A percentile compares a stretch with the other conserved stretches of the same genome.
Evolutionary conservation across 139 green algal species (phyloP).

Genomic region (Picochlorum costavermella): DNA sequence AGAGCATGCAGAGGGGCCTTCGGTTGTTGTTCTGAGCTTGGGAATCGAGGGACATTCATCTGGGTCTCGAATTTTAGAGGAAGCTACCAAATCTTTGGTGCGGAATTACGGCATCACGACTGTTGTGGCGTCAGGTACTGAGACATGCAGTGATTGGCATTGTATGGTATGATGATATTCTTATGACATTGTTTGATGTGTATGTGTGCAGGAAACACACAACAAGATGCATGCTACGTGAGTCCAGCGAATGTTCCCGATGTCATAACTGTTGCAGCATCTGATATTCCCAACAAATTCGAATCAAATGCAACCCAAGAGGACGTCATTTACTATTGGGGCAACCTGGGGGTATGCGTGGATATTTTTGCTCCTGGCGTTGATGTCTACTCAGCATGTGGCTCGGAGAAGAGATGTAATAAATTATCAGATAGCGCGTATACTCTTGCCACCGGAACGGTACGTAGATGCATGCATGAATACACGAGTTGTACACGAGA

Average conservation of each 20-base stretch:
- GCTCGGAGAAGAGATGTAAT: conserved; percentile 21
- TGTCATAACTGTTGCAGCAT: conserved; percentile 35
- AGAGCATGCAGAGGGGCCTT: conserved; percentile 37
- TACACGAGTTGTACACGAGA: too few relatives aligned
- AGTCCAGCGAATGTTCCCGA: conserved; percentile 37
- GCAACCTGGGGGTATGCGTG: conserved; percentile 23
- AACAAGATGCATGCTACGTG: conserved; percentile 41
- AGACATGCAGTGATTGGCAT: too few relatives aligned
- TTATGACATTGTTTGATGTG: too few relatives aligned
- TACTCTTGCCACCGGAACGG: conserved; percentile 23
- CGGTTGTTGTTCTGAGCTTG: conserved; percentile 60
- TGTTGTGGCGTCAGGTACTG: conserved; percentile 16
- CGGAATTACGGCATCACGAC: conserved; percentile 34
- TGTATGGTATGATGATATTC: too few relatives aligned
- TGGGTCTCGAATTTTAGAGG: conserved; percentile 35
- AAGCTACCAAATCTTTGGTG: conserved; percentile 22
- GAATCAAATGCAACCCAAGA: conserved; percentile 1
- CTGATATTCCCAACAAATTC: conserved; percentile 27
- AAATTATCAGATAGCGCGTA: conserved; percentile 13
- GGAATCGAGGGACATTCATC: conserved; percentile 38
- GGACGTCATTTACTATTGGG: conserved; percentile 2
- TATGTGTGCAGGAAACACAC: conserved; percentile 14
- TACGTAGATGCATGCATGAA: too few relatives aligned
- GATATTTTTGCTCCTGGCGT: conserved; percentile 45
- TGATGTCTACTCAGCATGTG: conserved; percentile 40